Percentiles rank a stretch among this genome's conserved stretches.
These are phyloP conservation scores for Dictyostelium firmibasis DNA, from an alignment of 78 protist species.

Conservation along the genomic window DNA sequence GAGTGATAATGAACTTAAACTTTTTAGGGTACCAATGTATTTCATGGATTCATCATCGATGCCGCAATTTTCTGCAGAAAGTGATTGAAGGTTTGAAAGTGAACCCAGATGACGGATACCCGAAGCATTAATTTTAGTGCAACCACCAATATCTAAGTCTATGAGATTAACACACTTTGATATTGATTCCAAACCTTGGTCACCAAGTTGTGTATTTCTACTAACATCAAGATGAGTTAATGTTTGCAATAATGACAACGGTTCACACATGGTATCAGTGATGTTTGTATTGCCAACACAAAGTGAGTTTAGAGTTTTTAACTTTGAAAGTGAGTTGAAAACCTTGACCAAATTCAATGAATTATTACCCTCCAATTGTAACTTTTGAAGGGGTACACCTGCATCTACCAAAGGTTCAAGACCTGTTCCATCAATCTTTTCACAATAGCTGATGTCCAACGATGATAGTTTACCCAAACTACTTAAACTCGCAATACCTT, in stretches of 20 bases:
- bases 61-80: conserved; percentile 24
- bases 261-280: not conserved
- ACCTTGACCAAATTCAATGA: not conserved
- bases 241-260: not conserved
- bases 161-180: not conserved
- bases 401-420: not conserved
- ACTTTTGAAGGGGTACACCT: conserved; percentile 24
- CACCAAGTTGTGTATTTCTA: conserved; percentile 6
- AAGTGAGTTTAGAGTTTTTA: not conserved
- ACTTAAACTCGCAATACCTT: conserved; percentile 28
- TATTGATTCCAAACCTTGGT: not conserved
- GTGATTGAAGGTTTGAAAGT: not conserved
- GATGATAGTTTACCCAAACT: not conserved
- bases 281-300: conserved; percentile 1
- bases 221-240: conserved; percentile 33
- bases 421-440: not conserved
- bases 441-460: conserved; percentile 53
- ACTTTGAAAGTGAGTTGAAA: not conserved
- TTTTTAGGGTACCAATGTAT: conserved; percentile 5
- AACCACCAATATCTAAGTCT: conserved; percentile 32
- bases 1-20: conserved; percentile 21
- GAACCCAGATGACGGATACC: not conserved
- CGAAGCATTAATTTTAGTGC: not conserved
- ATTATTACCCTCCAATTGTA: conserved; percentile 20
- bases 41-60: conserved; percentile 30